A percentile compares a stretch with the other conserved stretches of the same genome.
Conservation (phyloP, 352 stramenopile species). For the Thraustotheca clavata region DNA sequence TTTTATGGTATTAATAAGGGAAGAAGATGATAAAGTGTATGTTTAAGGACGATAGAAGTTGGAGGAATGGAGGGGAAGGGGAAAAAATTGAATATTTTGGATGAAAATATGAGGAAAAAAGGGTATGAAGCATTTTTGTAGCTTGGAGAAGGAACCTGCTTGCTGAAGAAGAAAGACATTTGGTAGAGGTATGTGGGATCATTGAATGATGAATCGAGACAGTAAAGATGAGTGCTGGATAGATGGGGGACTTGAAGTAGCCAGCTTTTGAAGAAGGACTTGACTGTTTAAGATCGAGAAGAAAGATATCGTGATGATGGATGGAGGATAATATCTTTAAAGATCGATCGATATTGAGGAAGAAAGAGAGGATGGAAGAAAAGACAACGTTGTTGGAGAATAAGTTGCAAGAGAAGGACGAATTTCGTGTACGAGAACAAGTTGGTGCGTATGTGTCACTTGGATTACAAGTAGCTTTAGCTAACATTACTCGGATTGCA, state of each 20-base stretch:
- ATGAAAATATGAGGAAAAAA: too few species aligned
- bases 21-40: too few species aligned
- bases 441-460: slow-evolving; percentile 12
- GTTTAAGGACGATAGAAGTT: too few species aligned
- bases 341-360: not conserved
- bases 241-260: too few species aligned
- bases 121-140: too few species aligned
- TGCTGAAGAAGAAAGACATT: too few species aligned
- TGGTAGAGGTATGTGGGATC: too few species aligned
- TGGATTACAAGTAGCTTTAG: slow-evolving; percentile 54
- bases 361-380: not conserved
- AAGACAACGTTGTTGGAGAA: not conserved
- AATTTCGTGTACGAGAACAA: not conserved
- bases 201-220: too few species aligned
- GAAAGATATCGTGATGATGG: not conserved
- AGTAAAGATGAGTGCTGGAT: not conserved
- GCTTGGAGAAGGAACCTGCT: too few species aligned
- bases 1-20: too few species aligned
- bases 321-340: not conserved
- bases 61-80: too few species aligned
- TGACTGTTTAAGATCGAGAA: not conserved
- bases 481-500: slow-evolving; percentile 46
- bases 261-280: not conserved
- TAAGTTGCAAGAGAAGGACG: not conserved
- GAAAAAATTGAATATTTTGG: too few species aligned